Evolutionary conservation across 1,139 yeast species (phyloP).

Genomic region (Groenewaldozyma sp.): DNA sequence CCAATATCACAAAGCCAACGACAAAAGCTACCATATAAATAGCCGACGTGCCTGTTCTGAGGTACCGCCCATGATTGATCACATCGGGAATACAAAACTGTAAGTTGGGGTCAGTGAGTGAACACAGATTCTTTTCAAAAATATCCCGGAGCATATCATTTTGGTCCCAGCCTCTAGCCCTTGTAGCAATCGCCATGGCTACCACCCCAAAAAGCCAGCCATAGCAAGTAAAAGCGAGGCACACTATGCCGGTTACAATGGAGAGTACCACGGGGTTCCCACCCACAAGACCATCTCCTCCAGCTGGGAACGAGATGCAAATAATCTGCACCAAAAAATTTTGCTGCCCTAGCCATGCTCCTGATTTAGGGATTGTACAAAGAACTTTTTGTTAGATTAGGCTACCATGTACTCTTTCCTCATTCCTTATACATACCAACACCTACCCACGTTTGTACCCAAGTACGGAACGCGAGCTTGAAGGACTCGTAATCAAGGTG

Average conservation of each 20-base stretch:
- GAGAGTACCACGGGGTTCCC: too few relatives aligned
- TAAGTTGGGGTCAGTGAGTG: conserved; percentile 6
- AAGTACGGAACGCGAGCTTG: conserved; percentile 20
- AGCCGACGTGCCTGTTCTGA: conserved; percentile 18
- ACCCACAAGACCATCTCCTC: conserved; percentile 22
- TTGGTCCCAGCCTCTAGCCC: conserved; percentile 20
- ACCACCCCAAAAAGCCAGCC: conserved; percentile 19
- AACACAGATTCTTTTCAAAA: conserved; percentile 18
- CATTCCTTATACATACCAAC: too few relatives aligned
- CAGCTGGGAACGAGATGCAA: conserved; percentile 21
- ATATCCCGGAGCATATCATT: conserved; percentile 11
- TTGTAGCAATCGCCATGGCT: conserved; percentile 20
- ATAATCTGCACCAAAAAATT: conserved; percentile 21
- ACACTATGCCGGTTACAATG: conserved; percentile 1
- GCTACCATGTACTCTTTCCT: too few relatives aligned
- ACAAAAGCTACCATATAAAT: conserved; percentile 21
- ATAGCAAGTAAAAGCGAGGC: conserved; percentile 14
- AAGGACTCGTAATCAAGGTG: conserved; percentile 22
- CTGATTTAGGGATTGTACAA: conserved; percentile 13
- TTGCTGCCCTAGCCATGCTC: conserved; percentile 22
- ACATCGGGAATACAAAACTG: conserved; percentile 14
- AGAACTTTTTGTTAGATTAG: too few relatives aligned
- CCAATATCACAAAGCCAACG: conserved; percentile 10
- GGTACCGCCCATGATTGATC: conserved; percentile 20
- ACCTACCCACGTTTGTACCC: conserved; percentile 22